These are phyloP conservation scores for Penicillium dipodomyicola DNA, from an alignment of 495 filamentous ascomycete genomes.

Conservation along the genomic window DNA sequence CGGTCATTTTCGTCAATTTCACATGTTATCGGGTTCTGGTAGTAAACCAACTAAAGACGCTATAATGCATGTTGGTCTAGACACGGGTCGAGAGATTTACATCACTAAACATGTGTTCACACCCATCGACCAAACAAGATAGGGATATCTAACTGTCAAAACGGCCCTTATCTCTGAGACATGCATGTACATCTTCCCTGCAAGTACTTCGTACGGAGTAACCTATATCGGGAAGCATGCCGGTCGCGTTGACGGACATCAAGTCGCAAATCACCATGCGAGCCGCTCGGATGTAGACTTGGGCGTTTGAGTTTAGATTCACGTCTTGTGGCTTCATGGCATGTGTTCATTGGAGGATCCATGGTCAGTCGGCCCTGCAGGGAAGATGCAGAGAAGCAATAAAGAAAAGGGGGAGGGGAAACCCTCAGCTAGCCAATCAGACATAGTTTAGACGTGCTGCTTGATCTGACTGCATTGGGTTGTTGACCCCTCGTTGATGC, in stretches of 20 bases:
- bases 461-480: slow-evolving; percentile 3
- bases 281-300: neutral
- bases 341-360: neutral
- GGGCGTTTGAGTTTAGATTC: neutral
- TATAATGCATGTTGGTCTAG: neutral
- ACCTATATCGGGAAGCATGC: neutral
- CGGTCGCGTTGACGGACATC: neutral
- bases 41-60: too few relatives aligned
- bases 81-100: neutral
- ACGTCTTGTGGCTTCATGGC: neutral
- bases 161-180: slow-evolving; percentile 5
- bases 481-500: neutral
- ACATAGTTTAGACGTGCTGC: neutral
- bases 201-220: neutral
- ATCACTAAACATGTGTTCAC: neutral
- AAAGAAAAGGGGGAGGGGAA: neutral
- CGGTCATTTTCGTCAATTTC: too few relatives aligned
- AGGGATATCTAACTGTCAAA: neutral
- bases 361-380: slow-evolving; percentile 2
- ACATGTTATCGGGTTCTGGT: too few relatives aligned
- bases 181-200: neutral
- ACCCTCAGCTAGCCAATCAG: neutral
- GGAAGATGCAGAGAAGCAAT: slow-evolving; percentile 12
- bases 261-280: neutral
- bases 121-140: neutral